phyloP scores from a whole-genome alignment of 1,284 basidiomycete species.

The Blastosporella zonata region DNA sequence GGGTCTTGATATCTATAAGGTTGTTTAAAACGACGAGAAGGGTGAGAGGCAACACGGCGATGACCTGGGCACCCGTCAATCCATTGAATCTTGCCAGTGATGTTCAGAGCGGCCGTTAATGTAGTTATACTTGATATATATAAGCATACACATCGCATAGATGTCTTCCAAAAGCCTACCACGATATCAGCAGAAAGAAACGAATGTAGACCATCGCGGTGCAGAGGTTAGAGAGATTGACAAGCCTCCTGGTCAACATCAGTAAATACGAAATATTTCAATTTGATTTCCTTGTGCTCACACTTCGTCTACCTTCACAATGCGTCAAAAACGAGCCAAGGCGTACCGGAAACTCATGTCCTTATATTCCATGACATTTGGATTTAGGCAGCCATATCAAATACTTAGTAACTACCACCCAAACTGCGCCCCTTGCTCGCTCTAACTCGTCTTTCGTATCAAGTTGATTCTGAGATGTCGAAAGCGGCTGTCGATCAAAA shows the following conservation, averaged over 20 bases:
- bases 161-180: conserved; percentile 4
- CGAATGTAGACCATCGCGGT: conserved; percentile 13
- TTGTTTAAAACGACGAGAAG: neutral
- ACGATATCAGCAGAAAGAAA: conserved; percentile 10
- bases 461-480: conserved; percentile 90
- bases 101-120: conserved; percentile 9
- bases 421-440: neutral
- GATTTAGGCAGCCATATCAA: conserved; percentile 90
- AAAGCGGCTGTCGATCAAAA: conserved; percentile 66
- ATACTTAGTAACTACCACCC: conserved; percentile 61
- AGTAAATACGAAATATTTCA: conserved; percentile 19
- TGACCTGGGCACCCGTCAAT: conserved; percentile 62
- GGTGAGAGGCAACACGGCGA: neutral
- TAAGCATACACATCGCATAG: neutral
- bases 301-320: conserved; percentile 28
- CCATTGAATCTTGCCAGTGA: conserved; percentile 55
- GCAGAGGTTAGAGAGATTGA: neutral
- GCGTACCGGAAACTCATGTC: conserved; percentile 90
- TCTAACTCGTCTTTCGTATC: conserved; percentile 7
- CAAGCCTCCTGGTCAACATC: conserved; percentile 20
- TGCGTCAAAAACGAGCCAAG: conserved; percentile 94
- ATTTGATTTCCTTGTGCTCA: neutral
- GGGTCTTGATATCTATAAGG: conserved; percentile 36
- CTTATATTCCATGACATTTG: conserved; percentile 80
- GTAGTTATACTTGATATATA: conserved; percentile 1